Base-by-base conservation (phyloP, 192 early-diverging fungal genomes). In the Dissophora globulifera region DNA sequence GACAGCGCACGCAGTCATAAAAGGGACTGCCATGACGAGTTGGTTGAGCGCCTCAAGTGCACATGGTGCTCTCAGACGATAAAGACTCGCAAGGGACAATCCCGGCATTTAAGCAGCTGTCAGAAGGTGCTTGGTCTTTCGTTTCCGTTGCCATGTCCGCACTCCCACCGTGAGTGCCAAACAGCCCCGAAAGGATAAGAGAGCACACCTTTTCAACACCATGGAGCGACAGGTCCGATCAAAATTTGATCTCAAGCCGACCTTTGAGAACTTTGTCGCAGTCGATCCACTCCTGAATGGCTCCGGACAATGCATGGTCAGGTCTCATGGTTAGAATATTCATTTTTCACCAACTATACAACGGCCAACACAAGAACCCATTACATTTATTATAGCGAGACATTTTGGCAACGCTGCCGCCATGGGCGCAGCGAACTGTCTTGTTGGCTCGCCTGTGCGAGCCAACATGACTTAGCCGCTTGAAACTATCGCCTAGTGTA, bases 281-380 rank as follows among this genome's bases (percentile, higher is more conserved):
- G 60, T 62, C 49, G 52, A 43, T 50, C 49, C 50, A 27, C 49
- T 52, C 17, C 38, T 62, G 60, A 62, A 62, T 62, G 32, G 43
- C 48, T 50, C 42, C 29, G 33, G 48, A 55, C 42, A 55, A 53
- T 31, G 43, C 50, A 45, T 65, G 50, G 64, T 57, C 53, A 26
- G 45, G 64, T 22, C 41, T 67, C 54, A 67, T 57, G 47, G 49
- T 67, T 20, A 23, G 51, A 23, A 45, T 46, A 35, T 56, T 67
- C 41, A 26, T 50, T 56, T 67, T 67, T 57, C 32, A 67, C 47
- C 46, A 56, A 50, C 64, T 67, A 43, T 50, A 50, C 59, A 62
- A 62, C 45, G 59, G 47, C 59, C n/a, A n/a, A n/a, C n/a, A n/a
- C n/a, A n/a, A n/a, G n/a, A n/a, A n/a, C n/a, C n/a, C n/a, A n/a